A percentile compares a stretch with the other conserved stretches of the same genome.
phyloP scores from a whole-genome alignment of 495 filamentous ascomycete species.

The Pseudevernia furfuracea region DNA sequence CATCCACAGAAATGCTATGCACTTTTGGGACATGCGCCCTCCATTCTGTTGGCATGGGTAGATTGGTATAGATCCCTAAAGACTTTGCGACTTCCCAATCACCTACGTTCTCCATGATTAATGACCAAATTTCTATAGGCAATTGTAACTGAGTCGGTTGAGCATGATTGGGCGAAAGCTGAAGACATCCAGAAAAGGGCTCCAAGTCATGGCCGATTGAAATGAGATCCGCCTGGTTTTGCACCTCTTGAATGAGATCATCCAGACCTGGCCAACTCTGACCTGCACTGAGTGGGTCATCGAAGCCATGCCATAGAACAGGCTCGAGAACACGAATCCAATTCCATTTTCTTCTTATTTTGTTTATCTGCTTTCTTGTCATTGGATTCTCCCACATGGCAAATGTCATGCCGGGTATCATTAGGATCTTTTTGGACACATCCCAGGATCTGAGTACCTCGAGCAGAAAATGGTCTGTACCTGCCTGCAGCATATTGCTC shows the following conservation, averaged over 20 bases:
- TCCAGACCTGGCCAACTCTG: conserved; percentile 13
- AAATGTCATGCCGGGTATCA: conserved; percentile 75
- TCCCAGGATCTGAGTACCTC: conserved; percentile 76
- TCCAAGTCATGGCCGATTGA: conserved; percentile 53
- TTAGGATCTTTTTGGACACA: conserved; percentile 69
- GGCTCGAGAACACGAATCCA: conserved; percentile 69
- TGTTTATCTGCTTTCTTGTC: conserved; percentile 72
- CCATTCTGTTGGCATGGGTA: conserved; percentile 71
- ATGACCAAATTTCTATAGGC: conserved; percentile 81
- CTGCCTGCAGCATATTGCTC: conserved; percentile 74
- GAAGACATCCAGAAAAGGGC: conserved; percentile 36
- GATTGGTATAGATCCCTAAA: conserved; percentile 67
- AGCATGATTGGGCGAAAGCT: conserved; percentile 26
- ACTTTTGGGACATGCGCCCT: conserved; percentile 32
- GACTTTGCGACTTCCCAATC: conserved; percentile 87
- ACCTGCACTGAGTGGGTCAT: conserved; percentile 1
- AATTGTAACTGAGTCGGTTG: conserved; percentile 34
- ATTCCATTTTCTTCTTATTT: conserved; percentile 70
- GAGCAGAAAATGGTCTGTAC: conserved; percentile 64
- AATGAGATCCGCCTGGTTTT: conserved; percentile 54
- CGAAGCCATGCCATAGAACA: conserved; percentile 64
- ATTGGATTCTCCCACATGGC: conserved; percentile 82
- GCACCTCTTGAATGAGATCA: conserved; percentile 14
- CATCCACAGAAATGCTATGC: conserved; percentile 16
- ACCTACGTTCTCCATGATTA: conserved; percentile 70